These are phyloP conservation scores for Colletotrichum horii DNA, from an alignment of 2,329 filamentous ascomycete genomes.

Conservation along the genomic window DNA sequence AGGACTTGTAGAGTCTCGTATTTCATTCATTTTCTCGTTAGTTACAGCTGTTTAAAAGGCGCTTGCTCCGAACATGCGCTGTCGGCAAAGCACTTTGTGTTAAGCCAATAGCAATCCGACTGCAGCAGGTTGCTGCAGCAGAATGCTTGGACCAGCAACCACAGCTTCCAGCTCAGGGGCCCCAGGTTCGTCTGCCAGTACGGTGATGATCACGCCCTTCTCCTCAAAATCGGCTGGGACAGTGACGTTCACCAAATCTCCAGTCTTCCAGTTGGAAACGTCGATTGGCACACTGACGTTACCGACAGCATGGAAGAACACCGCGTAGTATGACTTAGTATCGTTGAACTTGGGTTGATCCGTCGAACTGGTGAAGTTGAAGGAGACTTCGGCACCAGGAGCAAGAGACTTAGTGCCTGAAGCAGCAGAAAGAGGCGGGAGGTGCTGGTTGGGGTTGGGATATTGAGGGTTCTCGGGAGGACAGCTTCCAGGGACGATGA, in stretches of 20 bases:
- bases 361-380: not conserved
- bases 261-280: not conserved
- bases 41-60: not conserved
- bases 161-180: not conserved
- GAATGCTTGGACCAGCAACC: not conserved
- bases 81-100: not conserved
- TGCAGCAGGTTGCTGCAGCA: not conserved
- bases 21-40: rapidly evolving
- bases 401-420: not conserved
- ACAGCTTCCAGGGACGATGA: not conserved
- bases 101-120: not conserved
- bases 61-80: not conserved
- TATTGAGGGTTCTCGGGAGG: not conserved
- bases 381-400: not conserved
- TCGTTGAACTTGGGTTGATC: not conserved
- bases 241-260: not conserved
- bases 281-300: not conserved
- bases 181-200: not conserved
- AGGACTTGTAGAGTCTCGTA: not conserved
- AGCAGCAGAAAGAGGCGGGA: not conserved
- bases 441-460: not conserved
- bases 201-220: not conserved
- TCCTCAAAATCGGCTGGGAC: not conserved
- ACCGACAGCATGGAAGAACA: not conserved
- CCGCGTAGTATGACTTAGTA: not conserved